These are phyloP conservation scores for Sophora flavescens DNA, from an alignment of 306 rosid species.

Conservation along the genomic window DNA sequence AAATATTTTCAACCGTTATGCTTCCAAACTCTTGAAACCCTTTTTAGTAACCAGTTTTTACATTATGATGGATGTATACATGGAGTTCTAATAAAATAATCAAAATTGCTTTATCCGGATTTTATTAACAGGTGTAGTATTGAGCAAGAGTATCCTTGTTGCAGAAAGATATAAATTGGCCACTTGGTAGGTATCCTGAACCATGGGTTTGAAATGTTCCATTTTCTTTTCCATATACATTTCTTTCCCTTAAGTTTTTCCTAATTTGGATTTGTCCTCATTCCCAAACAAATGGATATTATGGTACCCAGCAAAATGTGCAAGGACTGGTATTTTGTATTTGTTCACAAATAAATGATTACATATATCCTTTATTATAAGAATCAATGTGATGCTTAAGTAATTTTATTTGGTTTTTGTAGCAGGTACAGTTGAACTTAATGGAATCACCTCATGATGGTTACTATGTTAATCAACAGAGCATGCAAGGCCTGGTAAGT, in stretches of 20 bases:
- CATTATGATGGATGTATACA: background rate
- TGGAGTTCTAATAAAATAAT: background rate
- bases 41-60: background rate
- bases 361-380: slow-evolving; percentile 16
- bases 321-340: slow-evolving; percentile 80
- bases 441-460: slow-evolving; percentile 97
- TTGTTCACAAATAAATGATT: slow-evolving; percentile 18
- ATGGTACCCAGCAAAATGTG: slow-evolving; percentile 83
- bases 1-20: background rate
- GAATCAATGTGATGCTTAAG: slow-evolving; percentile 13
- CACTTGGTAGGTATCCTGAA: slow-evolving; percentile 72
- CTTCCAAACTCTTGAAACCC: slow-evolving; percentile 7
- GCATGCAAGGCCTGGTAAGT: slow-evolving; percentile 84
- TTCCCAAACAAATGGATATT: slow-evolving; percentile 57
- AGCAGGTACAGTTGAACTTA: slow-evolving; percentile 82
- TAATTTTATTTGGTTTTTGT: slow-evolving; percentile 32
- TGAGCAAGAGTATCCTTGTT: slow-evolving; percentile 72
- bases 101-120: background rate
- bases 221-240: background rate
- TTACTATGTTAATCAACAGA: slow-evolving; percentile 83
- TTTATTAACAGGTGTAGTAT: slow-evolving; percentile 63
- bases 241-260: background rate
- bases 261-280: background rate
- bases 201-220: slow-evolving; percentile 48
- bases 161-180: slow-evolving; percentile 69